Evolutionary conservation across 176 grass and related monocot species (phyloP).

Genomic region (Elaeis guineensis): DNA sequence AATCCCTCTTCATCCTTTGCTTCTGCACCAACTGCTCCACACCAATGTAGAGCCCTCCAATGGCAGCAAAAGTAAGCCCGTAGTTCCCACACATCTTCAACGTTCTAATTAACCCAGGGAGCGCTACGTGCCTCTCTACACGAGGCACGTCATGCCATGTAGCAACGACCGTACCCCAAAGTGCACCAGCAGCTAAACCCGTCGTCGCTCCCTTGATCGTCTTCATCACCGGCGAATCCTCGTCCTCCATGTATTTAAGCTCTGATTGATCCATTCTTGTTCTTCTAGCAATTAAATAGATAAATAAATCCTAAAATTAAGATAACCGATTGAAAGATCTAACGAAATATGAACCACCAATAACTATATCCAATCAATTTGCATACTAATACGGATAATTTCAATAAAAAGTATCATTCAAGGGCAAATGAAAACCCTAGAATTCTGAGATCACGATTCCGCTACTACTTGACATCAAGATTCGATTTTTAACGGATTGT

Average conservation of each 20-base stretch:
- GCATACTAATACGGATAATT: too few relatives aligned
- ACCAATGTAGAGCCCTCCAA: conserved; percentile 87
- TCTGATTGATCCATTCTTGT: conserved; percentile 13
- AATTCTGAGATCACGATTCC: too few relatives aligned
- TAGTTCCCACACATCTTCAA: conserved; percentile 93
- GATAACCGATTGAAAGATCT: too few relatives aligned
- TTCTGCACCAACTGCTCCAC: conserved; percentile 76
- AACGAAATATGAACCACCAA: too few relatives aligned
- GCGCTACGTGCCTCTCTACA: conserved; percentile 85
- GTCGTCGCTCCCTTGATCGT: conserved; percentile 67
- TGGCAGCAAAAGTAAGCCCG: conserved; percentile 73
- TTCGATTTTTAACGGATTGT: too few relatives aligned
- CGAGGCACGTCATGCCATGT: conserved; percentile 97
- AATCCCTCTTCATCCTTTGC: conserved; percentile 90
- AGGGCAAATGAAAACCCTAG: too few relatives aligned
- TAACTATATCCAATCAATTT: too few relatives aligned
- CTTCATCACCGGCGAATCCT: conserved; percentile 59
- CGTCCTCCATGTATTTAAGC: conserved; percentile 14
- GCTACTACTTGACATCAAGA: too few relatives aligned
- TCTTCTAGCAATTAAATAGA: not conserved
- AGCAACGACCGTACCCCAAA: conserved; percentile 87
- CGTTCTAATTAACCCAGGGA: conserved; percentile 80
- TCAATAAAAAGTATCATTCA: too few relatives aligned
- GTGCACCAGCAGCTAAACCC: conserved; percentile 60
- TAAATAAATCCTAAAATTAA: not conserved